Base-by-base conservation (phyloP, 2,329 filamentous ascomycete species). In the Fusarium irregulare region DNA sequence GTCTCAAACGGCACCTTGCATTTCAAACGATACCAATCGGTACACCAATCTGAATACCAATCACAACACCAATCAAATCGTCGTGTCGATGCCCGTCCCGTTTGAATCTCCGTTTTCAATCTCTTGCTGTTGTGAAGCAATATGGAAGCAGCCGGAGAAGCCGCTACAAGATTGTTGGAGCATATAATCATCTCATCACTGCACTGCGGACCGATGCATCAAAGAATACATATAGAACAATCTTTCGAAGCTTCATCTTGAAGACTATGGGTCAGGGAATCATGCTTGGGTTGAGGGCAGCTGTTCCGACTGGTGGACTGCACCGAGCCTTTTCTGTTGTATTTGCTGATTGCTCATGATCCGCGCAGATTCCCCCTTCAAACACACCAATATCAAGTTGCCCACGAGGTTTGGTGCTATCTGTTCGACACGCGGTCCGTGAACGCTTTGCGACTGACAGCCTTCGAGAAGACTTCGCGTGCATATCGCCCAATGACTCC, bases 1-100 rank as follows among this genome's bases (percentile, higher is more conserved):
- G 73, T 76, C 72, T 74, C 67, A 71, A 70, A 76, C 76, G 76
- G 76, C 60, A 74, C 56, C 72, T 68, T 76, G 75, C 76, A 76
- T 73, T 56, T 66, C 57, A 72, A 70, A 73, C 72, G 69, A 76
- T 72, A 70, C 74, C 62, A 70, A 57, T 66, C 67, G 58, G 67
- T 53, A 54, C 65, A 65, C 72, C 66, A 72, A 56, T 71, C 66
- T 51, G 58, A 53, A 64, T 46, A 47, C 54, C 46, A 68, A 60
- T 60, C 70, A 70, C 51, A 48, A 56, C 60, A 56, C 67, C 63
- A 73, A 72, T 69, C 66, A 68, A 58, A 60, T 58, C 56, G 60
- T 64, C 63, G 45, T 25, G 48, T 51, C 46, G 48, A 47, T 64
- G 42, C 56, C 61, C 64, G 54, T 63, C 44, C 61, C 60, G 66